Evolutionary conservation across 257 asterid genomes (phyloP), one percentile per base, ranked within the genome.

Genomic region (Ophiorrhiza pumila): DNA sequence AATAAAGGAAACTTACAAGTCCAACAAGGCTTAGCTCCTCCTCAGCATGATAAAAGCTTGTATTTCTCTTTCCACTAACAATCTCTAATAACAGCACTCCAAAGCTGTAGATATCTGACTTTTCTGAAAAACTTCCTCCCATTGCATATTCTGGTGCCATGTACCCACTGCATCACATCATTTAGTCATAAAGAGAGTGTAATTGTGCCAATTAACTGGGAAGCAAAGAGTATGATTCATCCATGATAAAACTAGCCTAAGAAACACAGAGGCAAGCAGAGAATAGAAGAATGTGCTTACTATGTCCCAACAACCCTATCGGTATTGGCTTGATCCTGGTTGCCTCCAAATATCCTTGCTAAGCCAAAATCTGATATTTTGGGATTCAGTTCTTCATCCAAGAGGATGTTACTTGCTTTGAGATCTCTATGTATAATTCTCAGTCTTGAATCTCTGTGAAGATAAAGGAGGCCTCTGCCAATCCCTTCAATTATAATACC

Each of bases 91-190:
- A 75, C 73, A 90, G 58, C 45, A 90, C 88, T 62, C 95, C 95
- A 2, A 87, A 85, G 84, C 91, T 87, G 75, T 80, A 90, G n/a
- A 87, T 84, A 66, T 90, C 95, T 13, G 95, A 84, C 62, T 80
- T 90, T 68, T 90, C 93, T 4, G 96, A 87, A 78, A 87, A 88
- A 77, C 82, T 87, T 66, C 96, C 91, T 49, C 78, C 79, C 82
- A 87, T 39, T 45, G 95, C 93, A 50, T 90, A 90, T 77, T 88
- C 96, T 5, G 95, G 96, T 58, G 95, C 91, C 93, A 90, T 86
- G 49, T 90, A 90, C 34, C 96, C 95, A 69, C 95, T 78, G 80
- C 79, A 77, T 66, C 25, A 79, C 65, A 66, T 29, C 11, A 73
- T 59, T 50, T 27, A 43, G 50, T 39, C 65, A 14, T 17, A 14